phyloP scores from a whole-genome alignment of 768 basidiomycete species.

The Leccinum boreale region DNA sequence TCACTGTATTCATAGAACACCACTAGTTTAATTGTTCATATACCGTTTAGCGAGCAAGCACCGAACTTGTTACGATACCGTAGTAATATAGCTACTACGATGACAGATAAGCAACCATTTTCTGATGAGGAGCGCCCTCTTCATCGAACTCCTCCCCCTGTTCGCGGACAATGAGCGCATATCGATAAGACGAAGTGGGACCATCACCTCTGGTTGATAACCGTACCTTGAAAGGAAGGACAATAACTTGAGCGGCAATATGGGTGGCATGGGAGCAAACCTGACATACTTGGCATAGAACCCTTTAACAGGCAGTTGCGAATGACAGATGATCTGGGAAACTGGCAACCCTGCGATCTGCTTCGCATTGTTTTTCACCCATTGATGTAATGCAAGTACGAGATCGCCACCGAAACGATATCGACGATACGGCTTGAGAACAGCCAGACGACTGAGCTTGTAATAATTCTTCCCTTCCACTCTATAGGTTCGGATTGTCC shows the following conservation, averaged over 20 bases:
- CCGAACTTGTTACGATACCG: constrained; percentile 22
- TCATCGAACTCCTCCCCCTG: constrained; percentile 76
- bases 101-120: constrained; percentile 63
- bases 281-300: constrained; percentile 71
- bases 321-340: constrained; percentile 55
- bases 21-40: constrained; percentile 34
- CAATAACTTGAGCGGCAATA: constrained; percentile 5
- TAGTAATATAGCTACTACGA: constrained; percentile 33
- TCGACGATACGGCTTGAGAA: constrained; percentile 63
- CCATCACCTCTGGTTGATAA: constrained; percentile 60
- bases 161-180: constrained; percentile 20
- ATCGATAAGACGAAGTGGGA: constrained; percentile 19
- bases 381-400: constrained; percentile 58
- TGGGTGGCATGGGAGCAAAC: constrained; percentile 9
- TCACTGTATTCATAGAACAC: constrained; percentile 41
- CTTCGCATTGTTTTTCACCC: constrained; percentile 44
- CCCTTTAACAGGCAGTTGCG: constrained; percentile 63
- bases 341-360: constrained; percentile 22
- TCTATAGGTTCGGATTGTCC: constrained; percentile 59
- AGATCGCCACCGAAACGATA: constrained; percentile 65
- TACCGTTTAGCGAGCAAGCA: constrained; percentile 20
- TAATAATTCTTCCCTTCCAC: constrained; percentile 45
- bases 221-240: constrained; percentile 51
- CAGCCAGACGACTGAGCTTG: constrained; percentile 71
- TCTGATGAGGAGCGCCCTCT: constrained; percentile 84